Percentiles rank a stretch among this genome's conserved stretches.
Conservation (phyloP, 441 rosid species). For the Aquilaria agallochum region DNA sequence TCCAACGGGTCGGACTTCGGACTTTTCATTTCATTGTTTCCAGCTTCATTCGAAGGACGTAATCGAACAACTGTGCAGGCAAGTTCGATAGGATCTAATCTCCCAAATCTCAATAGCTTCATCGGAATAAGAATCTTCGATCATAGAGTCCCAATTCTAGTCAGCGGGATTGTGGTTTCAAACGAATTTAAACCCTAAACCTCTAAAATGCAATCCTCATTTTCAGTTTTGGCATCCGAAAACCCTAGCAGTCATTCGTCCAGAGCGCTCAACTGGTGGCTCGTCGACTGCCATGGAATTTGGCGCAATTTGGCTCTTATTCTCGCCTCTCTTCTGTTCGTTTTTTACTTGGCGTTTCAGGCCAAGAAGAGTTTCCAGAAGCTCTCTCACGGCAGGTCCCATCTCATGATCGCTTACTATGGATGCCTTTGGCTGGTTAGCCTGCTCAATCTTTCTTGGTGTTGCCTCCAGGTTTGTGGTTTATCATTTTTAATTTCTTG, state of each 20-base stretch:
- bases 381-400: conserved; percentile 73
- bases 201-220: conserved; percentile 37
- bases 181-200: not conserved
- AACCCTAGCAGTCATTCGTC: conserved; percentile 25
- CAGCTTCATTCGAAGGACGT: no score
- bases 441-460: conserved; percentile 89
- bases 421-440: conserved; percentile 83
- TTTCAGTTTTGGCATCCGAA: conserved; percentile 27
- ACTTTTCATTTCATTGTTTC: no score
- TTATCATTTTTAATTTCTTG: conserved; percentile 4
- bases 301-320: conserved; percentile 62
- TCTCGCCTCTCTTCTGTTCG: conserved; percentile 51
- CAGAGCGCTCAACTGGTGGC: conserved; percentile 42
- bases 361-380: conserved; percentile 64
- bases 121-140: no score
- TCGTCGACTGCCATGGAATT: conserved; percentile 77
- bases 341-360: conserved; percentile 59
- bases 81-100: no score
- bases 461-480: conserved; percentile 66
- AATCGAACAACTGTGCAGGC: no score
- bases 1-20: no score
- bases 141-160: no score
- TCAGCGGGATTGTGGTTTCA: no score
- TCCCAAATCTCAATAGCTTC: no score
- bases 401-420: conserved; percentile 75